phyloP scores from a whole-genome alignment of 495 filamentous ascomycete genomes.

The Parachaetomium inaequale region DNA sequence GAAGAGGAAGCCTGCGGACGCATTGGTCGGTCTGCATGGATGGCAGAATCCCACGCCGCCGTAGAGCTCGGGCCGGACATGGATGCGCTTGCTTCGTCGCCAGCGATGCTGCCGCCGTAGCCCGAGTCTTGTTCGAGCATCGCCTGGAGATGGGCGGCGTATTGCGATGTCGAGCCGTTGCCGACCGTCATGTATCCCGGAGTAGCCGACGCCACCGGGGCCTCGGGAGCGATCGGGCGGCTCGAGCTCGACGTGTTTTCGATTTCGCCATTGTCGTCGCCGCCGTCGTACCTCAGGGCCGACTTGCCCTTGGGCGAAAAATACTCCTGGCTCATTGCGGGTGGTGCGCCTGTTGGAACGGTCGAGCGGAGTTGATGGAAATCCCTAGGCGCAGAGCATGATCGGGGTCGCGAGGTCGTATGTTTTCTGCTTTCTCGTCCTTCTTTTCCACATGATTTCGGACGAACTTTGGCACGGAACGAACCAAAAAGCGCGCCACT shows the following conservation, averaged over 20 bases:
- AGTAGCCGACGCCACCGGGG: slow-evolving; percentile 30
- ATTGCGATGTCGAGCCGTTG: slow-evolving; percentile 72
- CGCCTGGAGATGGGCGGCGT: slow-evolving; percentile 60
- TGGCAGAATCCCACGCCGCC: slow-evolving; percentile 40
- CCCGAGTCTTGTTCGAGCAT: slow-evolving; percentile 84
- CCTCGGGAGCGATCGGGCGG: slow-evolving; percentile 14
- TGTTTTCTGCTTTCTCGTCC: neutral
- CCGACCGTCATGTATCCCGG: slow-evolving; percentile 87
- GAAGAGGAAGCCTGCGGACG: slow-evolving; percentile 28
- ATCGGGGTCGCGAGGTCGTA: slow-evolving; percentile 1
- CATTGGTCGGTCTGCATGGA: slow-evolving; percentile 64
- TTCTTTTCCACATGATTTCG: neutral
- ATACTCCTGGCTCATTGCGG: slow-evolving; percentile 73
- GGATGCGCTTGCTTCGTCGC: slow-evolving; percentile 35
- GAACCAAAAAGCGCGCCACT: slow-evolving; percentile 11
- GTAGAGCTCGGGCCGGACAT: slow-evolving; percentile 34
- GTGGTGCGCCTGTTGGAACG: slow-evolving; percentile 10
- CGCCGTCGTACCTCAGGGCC: slow-evolving; percentile 13
- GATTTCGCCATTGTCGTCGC: slow-evolving; percentile 24
- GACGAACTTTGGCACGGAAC: slow-evolving; percentile 13
- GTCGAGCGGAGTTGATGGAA: slow-evolving; percentile 6
- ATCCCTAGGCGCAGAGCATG: neutral
- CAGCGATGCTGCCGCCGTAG: slow-evolving; percentile 72
- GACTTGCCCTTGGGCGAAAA: slow-evolving; percentile 45
- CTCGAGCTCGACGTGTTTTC: slow-evolving; percentile 19